These are phyloP conservation scores for Cyberlindnera mrakii DNA, from an alignment of 805 yeast genomes.

Conservation along the genomic window DNA sequence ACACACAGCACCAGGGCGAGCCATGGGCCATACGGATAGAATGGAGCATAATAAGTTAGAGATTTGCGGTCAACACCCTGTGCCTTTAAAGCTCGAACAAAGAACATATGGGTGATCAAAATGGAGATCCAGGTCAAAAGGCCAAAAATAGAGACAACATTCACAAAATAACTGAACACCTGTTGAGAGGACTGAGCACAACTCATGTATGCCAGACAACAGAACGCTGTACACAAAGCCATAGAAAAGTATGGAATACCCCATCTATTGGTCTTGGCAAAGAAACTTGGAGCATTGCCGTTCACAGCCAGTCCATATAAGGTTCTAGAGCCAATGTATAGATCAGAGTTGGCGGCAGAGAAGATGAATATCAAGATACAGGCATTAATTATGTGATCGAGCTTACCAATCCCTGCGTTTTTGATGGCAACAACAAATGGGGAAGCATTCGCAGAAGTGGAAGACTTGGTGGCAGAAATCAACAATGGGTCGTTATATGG, in stretches of 20 bases:
- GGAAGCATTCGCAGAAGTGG: constrained; percentile 64
- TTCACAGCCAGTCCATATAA: constrained; percentile 66
- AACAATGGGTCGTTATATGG: constrained; percentile 49
- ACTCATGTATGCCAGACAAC: constrained; percentile 66
- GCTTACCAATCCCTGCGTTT: constrained; percentile 54
- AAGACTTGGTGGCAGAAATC: constrained; percentile 38
- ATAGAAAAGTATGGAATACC: constrained; percentile 69
- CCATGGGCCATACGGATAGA: constrained; percentile 64
- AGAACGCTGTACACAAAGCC: constrained; percentile 42
- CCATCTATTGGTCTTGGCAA: constrained; percentile 39
- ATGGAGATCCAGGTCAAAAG: constrained; percentile 72
- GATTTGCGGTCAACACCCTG: constrained; percentile 51
- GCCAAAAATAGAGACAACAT: constrained; percentile 72
- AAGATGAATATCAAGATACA: constrained; percentile 71
- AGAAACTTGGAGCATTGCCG: constrained; percentile 67
- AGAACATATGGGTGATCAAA: constrained; percentile 58
- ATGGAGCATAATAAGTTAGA: constrained; percentile 52
- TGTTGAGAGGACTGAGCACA: constrained; percentile 49
- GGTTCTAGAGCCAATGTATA: constrained; percentile 73
- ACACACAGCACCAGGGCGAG: constrained; percentile 48
- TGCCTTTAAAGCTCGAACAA: constrained; percentile 57
- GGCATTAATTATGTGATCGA: constrained; percentile 74
- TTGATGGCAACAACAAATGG: constrained; percentile 82
- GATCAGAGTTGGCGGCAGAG: constrained; percentile 76
- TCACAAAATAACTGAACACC: constrained; percentile 64